Evolutionary conservation across 345 rosid genomes (phyloP), one percentile per base, ranked within the genome.

Genomic region (Lepidium didymum): DNA sequence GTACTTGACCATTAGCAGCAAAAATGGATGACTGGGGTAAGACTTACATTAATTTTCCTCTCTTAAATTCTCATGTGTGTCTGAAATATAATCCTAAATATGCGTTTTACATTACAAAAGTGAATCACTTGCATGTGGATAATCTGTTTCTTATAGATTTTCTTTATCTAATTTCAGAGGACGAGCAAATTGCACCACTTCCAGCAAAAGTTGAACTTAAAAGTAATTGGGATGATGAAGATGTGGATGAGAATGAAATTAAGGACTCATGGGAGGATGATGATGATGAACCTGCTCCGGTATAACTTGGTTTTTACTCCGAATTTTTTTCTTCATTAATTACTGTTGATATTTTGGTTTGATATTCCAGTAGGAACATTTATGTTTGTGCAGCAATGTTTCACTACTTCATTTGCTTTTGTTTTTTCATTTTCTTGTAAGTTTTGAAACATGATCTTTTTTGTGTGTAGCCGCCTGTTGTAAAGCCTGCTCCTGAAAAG

Each of bases 191-290:
- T 71, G 86, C 86, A 73, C 77, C 96, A 53, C 49, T 91, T 6
- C 46, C 54, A 70, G 35, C 64, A 4, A 87, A 91, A 82, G 86
- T 62, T 45, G 83, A 58, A 16, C 78, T 82, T 31, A 80, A 78
- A 84, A 87, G 64, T 44, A 75, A 70, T 4, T 95, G 99, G 99
- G 96, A 95, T 68, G 99, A 89, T 64, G 99, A 94, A 65, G 97
- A 95, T 73, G 82, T 80, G 44, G 97, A 95, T 71, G 97, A 89
- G 10, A 54, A 79, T 74, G 96, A 86, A 72, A 81, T 95, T 59
- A 95, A 91, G 77, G 99, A 94, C 35, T 94, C 99, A 8, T 94
- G 97, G 99, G 99, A 94, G 73, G 97, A 91, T 77, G 99, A 95
- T 44, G 98, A 93, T 43, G 96, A 92, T 68, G 91, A 89, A 74